These are phyloP conservation scores for Dactylellina sp. DNA, from an alignment of 2,329 filamentous ascomycete species.

Conservation along the genomic window DNA sequence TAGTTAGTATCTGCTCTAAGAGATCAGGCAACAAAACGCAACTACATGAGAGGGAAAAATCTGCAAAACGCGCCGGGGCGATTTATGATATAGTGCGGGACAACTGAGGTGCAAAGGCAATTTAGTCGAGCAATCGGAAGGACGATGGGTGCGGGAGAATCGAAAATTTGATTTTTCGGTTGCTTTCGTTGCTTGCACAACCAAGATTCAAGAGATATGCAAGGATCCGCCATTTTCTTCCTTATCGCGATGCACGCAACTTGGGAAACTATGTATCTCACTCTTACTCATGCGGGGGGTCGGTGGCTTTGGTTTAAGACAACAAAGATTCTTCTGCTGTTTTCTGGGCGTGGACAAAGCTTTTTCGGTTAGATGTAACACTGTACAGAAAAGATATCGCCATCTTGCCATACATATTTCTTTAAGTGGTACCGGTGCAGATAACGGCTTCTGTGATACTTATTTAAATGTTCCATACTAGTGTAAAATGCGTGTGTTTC, in stretches of 20 bases:
- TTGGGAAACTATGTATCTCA: conserved; percentile 1
- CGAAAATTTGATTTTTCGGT: background rate
- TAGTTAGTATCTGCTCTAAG: conserved; percentile 12
- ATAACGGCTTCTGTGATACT: conserved; percentile 23
- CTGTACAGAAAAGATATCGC: conserved; percentile 17
- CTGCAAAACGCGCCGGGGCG: background rate
- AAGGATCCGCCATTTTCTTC: conserved; percentile 24
- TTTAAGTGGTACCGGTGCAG: conserved; percentile 23
- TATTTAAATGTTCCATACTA: background rate
- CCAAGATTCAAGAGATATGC: conserved; percentile 2
- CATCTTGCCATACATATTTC: conserved; percentile 28
- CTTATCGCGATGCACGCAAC: conserved; percentile 23
- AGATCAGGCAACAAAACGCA: background rate
- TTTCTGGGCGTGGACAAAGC: background rate
- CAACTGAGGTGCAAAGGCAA: background rate
- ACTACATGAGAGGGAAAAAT: background rate
- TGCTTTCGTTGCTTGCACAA: conserved; percentile 6
- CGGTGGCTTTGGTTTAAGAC: background rate
- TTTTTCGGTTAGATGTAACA: background rate
- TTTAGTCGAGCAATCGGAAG: no score
- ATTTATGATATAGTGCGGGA: background rate
- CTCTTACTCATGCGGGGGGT: background rate
- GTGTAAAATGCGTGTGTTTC: background rate
- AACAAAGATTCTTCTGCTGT: no score
- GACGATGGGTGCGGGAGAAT: background rate